Evolutionary conservation across 345 rosid species (phyloP), one percentile per base, ranked within the genome.

Genomic region (Rhizophora mangle): DNA sequence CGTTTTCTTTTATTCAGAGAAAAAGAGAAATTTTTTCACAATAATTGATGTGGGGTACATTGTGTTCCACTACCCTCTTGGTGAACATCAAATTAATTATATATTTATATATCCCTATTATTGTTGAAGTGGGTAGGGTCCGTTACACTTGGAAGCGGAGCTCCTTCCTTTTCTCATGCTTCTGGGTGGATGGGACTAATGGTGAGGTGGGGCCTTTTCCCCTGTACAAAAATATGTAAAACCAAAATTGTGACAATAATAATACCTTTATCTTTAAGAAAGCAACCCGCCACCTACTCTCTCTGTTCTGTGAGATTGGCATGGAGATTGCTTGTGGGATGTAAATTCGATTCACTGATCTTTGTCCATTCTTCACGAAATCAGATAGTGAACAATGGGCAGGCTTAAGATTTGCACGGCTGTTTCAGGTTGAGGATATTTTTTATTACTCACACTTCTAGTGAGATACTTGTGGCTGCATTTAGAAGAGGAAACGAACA

Each of bases 231-330:
- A 70, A 70, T 63, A 20, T 22, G 31, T 69, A 39, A 74, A 78
- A 76, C 79, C 46, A 32, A 65, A 74, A 67, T 39, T 51, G 60
- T 59, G 55, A 64, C 66, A 63, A 62, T 72, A 76, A 76, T 80
- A 76, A 82, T 71, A 60, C 73, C 72, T 74, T 67, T 19, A 54
- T 72, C 72, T 74, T 67, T n/a, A 54, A 27, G 85, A 87, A 87
- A 86, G 86, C 80, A 86, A 83, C 89, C 32, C 76, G 62, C 70
- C 76, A 84, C 87, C 96, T 2, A 80, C 34, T 76, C 26, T 46
- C 19, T 66, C 58, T 31, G 20, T 19, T 9, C 1, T 15, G 6
- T 22, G 29, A 26, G 27, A n/a, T 9, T 24, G 56, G 64, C 5
- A 65, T 16, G 16, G 64, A 58, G 72, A 60, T 81, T 76, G 70